These are phyloP conservation scores for Podochytrium sp. DNA, from an alignment of 192 early-diverging fungal species.

Conservation along the genomic window DNA sequence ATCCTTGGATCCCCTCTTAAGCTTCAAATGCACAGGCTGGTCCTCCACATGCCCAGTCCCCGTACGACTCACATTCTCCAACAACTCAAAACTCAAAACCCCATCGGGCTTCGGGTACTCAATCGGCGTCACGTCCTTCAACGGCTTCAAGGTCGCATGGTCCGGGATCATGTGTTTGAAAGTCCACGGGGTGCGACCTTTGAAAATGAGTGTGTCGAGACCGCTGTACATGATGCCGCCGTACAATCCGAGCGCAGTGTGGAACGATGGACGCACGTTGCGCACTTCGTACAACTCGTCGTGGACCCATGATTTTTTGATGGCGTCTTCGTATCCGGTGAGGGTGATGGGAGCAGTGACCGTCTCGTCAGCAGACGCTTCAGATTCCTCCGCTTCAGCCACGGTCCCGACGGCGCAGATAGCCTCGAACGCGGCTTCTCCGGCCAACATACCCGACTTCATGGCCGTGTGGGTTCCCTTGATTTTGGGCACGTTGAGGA, in stretches of 20 bases:
- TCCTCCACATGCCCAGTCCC: slow-evolving; percentile 94
- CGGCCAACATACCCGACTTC: slow-evolving; percentile 91
- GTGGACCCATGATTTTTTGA: slow-evolving; percentile 88
- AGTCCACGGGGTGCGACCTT: slow-evolving; percentile 92
- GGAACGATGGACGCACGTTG: slow-evolving; percentile 93
- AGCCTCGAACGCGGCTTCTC: slow-evolving; percentile 83
- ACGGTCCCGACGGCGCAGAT: slow-evolving; percentile 90
- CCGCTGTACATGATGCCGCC: slow-evolving; percentile 90
- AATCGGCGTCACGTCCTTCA: slow-evolving; percentile 75
- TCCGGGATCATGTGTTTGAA: slow-evolving; percentile 87
- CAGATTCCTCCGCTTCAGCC: slow-evolving; percentile 70
- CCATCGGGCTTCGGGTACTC: slow-evolving; percentile 98
- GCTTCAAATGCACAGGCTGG: slow-evolving; percentile 90
- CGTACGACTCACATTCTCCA: slow-evolving; percentile 88
- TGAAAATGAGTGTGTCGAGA: slow-evolving; percentile 85
- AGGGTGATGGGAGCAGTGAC: slow-evolving; percentile 77
- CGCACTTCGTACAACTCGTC: slow-evolving; percentile 90
- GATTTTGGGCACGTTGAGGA: slow-evolving; percentile 97
- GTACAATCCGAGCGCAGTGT: slow-evolving; percentile 79
- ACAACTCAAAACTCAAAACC: slow-evolving; percentile 91
- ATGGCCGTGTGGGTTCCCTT: slow-evolving; percentile 99
- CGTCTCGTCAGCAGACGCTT: slow-evolving; percentile 42
- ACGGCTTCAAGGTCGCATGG: slow-evolving; percentile 71
- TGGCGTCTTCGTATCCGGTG: slow-evolving; percentile 75
- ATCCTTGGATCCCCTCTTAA: slow-evolving; percentile 71